Base-by-base conservation (phyloP, 441 rosid species). In the Corymbia calophylla region DNA sequence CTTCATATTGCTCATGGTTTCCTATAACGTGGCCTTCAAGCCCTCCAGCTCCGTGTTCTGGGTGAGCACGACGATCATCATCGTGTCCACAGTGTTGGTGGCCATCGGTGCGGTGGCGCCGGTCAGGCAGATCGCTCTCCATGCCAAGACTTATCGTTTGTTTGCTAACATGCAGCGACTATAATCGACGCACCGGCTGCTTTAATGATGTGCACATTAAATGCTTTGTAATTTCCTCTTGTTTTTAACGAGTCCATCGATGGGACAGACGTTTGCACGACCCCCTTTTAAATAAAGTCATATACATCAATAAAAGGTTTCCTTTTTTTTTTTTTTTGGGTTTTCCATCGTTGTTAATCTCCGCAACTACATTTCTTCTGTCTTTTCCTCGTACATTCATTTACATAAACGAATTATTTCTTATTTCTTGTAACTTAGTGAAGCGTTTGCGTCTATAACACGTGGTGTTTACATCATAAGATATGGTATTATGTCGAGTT, bases 21-120 rank as follows among this genome's bases (percentile, higher is more conserved):
- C 93, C 68, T 94, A 93, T 89, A 93, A 93, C 56, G 88, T 90
- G 60, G 91, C 95, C 32, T 92, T 95, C 90, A 92, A 90, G 92
- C 96, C 95, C 86, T 88, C 95, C 7, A 92, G 93, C 92, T n/a
- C 92, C 2, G 27, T 90, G 3, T 95, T 92, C 55, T 91, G 93
- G 93, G 91, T 86, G 8, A 94, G 93, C 90, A 94, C 92, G 11
- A 8, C 85, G 48, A 93, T 93, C 87, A 92, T 91, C 16, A 32
- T 88, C 7, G 92, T 62, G 14, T 93, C 94, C 12, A 88, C 92
- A 4, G 88, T 53, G 10, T 70, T 95, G 87, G 93, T 88, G 17
- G 94, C 58, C 18, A 82, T 93, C 21, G 95, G 94, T 17, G 93
- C 92, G 13, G 88, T 95, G 18, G 95, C 96, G 25, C 89, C 95